These are phyloP conservation scores for Galerina marginata DNA, from an alignment of 768 basidiomycete species.

Conservation along the genomic window DNA sequence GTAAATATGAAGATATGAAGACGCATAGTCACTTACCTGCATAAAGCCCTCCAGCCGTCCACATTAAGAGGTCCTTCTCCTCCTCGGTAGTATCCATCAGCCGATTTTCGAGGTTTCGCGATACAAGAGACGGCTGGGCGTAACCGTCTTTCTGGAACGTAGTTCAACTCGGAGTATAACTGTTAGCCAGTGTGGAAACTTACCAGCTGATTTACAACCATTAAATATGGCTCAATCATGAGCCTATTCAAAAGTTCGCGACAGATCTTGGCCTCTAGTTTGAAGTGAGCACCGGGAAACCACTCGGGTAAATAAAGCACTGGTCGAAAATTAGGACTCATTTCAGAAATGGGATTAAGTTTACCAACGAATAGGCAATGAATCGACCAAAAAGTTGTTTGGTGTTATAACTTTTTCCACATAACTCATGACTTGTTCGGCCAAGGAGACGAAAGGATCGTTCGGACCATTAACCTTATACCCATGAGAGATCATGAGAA, in stretches of 20 bases:
- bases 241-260: neutral
- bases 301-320: conserved; percentile 4
- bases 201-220: neutral
- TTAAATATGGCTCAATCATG: neutral
- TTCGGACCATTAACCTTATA: conserved; percentile 34
- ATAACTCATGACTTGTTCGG: conserved; percentile 1
- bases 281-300: conserved; percentile 13
- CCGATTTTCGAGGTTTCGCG: neutral
- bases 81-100: neutral
- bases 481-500: conserved; percentile 42
- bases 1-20: too few species aligned
- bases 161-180: too few species aligned
- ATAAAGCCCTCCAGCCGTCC: conserved; percentile 8
- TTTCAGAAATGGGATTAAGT: neutral
- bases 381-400: conserved; percentile 9
- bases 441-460: conserved; percentile 33
- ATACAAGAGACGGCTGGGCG: neutral
- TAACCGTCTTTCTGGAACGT: neutral
- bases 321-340: neutral
- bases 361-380: conserved; percentile 5
- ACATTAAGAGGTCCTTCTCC: conserved; percentile 6
- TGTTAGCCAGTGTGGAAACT: neutral
- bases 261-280: conserved; percentile 1
- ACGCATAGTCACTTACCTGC: neutral
- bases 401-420: conserved; percentile 5